Evolutionary conservation across 306 rosid genomes (phyloP).

Genomic region (Malus fusca): DNA sequence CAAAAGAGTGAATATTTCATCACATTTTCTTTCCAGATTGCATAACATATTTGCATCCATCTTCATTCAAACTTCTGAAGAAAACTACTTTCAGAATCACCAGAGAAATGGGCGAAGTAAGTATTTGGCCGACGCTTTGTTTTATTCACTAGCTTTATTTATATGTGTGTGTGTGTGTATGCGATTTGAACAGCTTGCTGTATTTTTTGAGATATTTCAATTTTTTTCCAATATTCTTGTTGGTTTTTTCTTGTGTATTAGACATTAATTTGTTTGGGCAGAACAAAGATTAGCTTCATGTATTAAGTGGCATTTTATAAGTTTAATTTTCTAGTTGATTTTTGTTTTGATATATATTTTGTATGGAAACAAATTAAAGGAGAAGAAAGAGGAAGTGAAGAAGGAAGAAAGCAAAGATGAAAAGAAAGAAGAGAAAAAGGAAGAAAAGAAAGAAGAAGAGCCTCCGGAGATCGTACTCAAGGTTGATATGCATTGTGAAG

Average conservation of each 20-base stretch:
- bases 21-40: neutral
- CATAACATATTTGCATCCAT: neutral
- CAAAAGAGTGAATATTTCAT: neutral
- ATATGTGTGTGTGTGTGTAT: neutral
- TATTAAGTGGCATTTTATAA: neutral
- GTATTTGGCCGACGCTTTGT: neutral
- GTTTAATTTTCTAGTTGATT: neutral
- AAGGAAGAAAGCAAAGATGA: conserved; percentile 17
- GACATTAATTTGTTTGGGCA: neutral
- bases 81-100: conserved; percentile 13
- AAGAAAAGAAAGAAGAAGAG: conserved; percentile 39
- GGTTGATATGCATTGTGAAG: conserved; percentile 97
- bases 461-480: conserved; percentile 70
- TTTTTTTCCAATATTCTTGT: neutral
- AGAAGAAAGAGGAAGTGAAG: conserved; percentile 28
- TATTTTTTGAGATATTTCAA: neutral
- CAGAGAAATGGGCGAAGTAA: conserved; percentile 67
- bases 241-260: neutral
- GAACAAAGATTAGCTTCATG: neutral
- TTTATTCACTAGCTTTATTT: neutral
- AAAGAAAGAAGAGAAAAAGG: conserved; percentile 20
- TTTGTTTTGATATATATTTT: neutral
- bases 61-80: conserved; percentile 2
- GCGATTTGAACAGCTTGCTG: neutral
- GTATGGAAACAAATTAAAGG: conserved; percentile 22